Evolutionary conservation across 2,329 filamentous ascomycete species (phyloP).

Genomic region (Neospermospora avenae): DNA sequence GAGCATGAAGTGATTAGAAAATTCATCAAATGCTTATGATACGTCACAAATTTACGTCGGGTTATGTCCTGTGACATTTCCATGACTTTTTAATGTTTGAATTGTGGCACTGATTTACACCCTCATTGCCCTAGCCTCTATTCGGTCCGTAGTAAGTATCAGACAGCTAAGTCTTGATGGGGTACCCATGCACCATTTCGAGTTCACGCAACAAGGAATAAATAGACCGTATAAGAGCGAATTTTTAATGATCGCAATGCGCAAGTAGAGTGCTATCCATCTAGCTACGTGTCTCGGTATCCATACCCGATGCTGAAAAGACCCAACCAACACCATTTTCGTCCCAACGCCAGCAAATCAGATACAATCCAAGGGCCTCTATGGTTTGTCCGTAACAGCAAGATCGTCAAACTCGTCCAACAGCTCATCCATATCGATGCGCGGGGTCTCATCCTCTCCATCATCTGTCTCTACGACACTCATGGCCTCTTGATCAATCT

Average conservation of each 20-base stretch:
- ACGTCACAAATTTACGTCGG: too few species aligned
- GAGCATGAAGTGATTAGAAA: too few species aligned
- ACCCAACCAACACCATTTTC: constrained; percentile 5
- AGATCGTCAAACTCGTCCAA: constrained; percentile 93
- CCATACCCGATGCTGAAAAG: constrained; percentile 3
- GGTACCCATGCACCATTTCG: too few species aligned
- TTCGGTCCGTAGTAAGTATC: too few species aligned
- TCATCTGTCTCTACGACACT: constrained; percentile 62
- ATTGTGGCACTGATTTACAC: too few species aligned
- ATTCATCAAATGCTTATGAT: too few species aligned
- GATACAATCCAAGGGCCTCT: not conserved
- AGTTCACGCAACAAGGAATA: not conserved
- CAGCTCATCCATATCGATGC: constrained; percentile 75
- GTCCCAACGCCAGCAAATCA: constrained; percentile 6
- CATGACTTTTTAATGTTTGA: too few species aligned
- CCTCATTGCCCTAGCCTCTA: too few species aligned
- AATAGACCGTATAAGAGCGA: not conserved
- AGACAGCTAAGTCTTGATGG: not conserved
- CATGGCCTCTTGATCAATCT: constrained; percentile 60
- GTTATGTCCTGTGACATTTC: too few species aligned
- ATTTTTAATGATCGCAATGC: not conserved
- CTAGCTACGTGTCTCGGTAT: not conserved
- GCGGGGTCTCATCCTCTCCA: constrained; percentile 62
- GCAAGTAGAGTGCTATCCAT: not conserved
- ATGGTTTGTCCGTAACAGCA: constrained; percentile 45